Conservation (phyloP, 306 rosid species). For the Mimosa pudica region DNA sequence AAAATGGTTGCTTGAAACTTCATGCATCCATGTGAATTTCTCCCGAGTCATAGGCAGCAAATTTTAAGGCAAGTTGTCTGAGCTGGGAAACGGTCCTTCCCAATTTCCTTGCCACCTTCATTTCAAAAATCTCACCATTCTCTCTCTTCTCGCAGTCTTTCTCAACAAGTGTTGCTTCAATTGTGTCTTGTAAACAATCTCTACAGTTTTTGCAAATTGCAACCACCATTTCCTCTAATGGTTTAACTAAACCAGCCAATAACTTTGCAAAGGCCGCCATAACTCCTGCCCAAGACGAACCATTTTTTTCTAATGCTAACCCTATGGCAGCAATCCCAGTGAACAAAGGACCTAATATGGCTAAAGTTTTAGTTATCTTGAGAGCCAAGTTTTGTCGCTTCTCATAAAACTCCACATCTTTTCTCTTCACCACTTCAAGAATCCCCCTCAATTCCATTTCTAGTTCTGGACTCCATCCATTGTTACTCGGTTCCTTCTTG, state of each 20-base stretch:
- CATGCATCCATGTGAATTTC: background rate
- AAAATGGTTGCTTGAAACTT: background rate
- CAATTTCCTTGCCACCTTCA: slow-evolving; percentile 35
- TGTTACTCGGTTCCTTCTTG: background rate
- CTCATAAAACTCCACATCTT: background rate
- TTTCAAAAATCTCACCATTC: slow-evolving; percentile 46
- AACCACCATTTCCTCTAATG: slow-evolving; percentile 59
- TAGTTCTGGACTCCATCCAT: slow-evolving; percentile 51
- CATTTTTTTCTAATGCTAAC: slow-evolving; percentile 40
- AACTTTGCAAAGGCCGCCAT: slow-evolving; percentile 49
- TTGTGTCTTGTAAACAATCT: slow-evolving; percentile 41
- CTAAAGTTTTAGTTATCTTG: slow-evolving; percentile 44
- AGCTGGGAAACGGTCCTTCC: slow-evolving; percentile 54
- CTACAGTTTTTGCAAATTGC: slow-evolving; percentile 54
- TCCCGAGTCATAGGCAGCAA: slow-evolving; percentile 27
- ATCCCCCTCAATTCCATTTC: slow-evolving; percentile 54
- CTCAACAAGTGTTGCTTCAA: slow-evolving; percentile 45
- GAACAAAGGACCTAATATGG: slow-evolving; percentile 36
- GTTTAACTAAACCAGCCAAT: slow-evolving; percentile 46
- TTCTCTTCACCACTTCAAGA: background rate
- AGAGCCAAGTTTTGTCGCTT: slow-evolving; percentile 33
- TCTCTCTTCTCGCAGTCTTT: slow-evolving; percentile 49
- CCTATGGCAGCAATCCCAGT: slow-evolving; percentile 55
- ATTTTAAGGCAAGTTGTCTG: slow-evolving; percentile 42
- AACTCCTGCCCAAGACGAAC: slow-evolving; percentile 21